Evolutionary conservation across 495 filamentous ascomycete genomes (phyloP).

Genomic region (Xylaria nigripes): DNA sequence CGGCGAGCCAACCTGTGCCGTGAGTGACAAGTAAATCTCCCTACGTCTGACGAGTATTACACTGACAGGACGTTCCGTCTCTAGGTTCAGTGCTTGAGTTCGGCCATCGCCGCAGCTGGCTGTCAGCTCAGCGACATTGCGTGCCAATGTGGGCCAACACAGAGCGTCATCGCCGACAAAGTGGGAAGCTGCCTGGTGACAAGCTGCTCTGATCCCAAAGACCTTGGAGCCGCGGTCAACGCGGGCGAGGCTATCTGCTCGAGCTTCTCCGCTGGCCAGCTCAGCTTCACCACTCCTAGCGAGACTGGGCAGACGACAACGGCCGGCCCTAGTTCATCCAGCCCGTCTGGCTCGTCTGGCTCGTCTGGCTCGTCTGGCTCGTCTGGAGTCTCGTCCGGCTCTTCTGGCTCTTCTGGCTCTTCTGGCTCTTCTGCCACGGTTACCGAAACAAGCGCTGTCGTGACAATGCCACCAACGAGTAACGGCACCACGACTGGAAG

Average conservation of each 20-base stretch:
- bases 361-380: no score
- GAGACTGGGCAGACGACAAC: background rate
- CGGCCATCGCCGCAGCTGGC: conserved; percentile 20
- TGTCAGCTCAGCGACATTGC: conserved; percentile 17
- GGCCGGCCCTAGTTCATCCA: background rate
- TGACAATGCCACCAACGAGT: background rate
- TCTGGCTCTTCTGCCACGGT: no score
- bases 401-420: no score
- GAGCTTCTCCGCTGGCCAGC: conserved; percentile 16
- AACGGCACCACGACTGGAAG: background rate
- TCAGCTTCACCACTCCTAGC: conserved; percentile 1
- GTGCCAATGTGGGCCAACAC: conserved; percentile 16
- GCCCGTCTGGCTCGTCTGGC: no score
- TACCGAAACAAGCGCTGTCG: background rate
- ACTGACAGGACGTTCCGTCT: background rate
- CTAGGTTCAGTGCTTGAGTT: conserved; percentile 20
- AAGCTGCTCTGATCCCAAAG: conserved; percentile 11
- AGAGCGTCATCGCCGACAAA: conserved; percentile 9
- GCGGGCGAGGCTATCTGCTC: conserved; percentile 22
- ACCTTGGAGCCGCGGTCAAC: conserved; percentile 6
- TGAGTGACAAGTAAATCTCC: background rate
- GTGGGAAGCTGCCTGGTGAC: conserved; percentile 8
- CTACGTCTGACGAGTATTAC: background rate
- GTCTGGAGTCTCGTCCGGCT: no score
- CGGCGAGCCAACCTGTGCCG: conserved; percentile 10